Conservation (phyloP, 495 filamentous ascomycete species). For the Aspergillus hancockii region DNA sequence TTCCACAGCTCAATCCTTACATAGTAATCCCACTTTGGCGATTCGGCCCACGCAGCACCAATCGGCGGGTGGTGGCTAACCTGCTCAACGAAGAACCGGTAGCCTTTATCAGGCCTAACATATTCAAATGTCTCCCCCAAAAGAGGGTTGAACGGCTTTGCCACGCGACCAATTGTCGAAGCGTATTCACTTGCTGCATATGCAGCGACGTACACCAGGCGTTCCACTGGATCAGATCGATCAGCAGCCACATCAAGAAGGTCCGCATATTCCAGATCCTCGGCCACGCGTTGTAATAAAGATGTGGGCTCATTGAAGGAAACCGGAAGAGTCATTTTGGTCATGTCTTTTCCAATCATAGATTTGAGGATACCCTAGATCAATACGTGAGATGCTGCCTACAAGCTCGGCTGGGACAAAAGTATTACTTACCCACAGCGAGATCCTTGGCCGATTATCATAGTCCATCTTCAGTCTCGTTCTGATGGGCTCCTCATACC, state of each 20-base stretch:
- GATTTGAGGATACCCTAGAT: constrained; percentile 92
- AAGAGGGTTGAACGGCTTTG: constrained; percentile 96
- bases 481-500: constrained; percentile 86
- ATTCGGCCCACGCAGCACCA: constrained; percentile 91
- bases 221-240: constrained; percentile 81
- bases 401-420: neutral
- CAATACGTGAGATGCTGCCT: constrained; percentile 25
- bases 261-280: constrained; percentile 97
- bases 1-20: constrained; percentile 35
- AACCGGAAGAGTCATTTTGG: constrained; percentile 97
- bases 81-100: constrained; percentile 97
- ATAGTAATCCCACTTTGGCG: constrained; percentile 94
- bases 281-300: constrained; percentile 89
- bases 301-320: constrained; percentile 99
- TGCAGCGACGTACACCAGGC: constrained; percentile 93
- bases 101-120: constrained; percentile 89
- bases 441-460: constrained; percentile 91
- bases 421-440: constrained; percentile 76
- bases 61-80: constrained; percentile 97
- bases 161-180: constrained; percentile 92
- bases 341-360: constrained; percentile 99
- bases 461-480: constrained; percentile 82
- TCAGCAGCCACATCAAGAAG: constrained; percentile 88
- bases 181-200: constrained; percentile 97
- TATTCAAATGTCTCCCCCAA: constrained; percentile 98